Percentiles rank a stretch among this genome's conserved stretches.
Evolutionary conservation across 345 rosid species (phyloP).

Genomic region (Rhizophora mangle): DNA sequence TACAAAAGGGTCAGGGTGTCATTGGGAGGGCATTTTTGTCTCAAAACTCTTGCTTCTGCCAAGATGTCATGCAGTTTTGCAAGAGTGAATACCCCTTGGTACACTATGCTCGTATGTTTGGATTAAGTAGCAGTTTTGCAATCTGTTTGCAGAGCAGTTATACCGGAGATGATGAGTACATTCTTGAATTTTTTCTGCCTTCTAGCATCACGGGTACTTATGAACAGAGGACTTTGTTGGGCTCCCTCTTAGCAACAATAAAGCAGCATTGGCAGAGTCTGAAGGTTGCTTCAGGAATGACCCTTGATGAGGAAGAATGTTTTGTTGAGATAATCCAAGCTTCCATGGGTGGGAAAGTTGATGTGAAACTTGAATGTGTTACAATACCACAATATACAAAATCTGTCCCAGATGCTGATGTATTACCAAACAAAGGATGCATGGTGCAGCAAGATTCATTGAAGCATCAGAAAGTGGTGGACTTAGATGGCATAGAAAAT

Average conservation of each 20-base stretch:
- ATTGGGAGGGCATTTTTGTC: constrained; percentile 83
- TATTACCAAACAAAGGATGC: constrained; percentile 25
- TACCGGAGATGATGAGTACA: constrained; percentile 81
- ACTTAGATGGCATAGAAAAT: constrained; percentile 32
- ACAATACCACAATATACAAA: constrained; percentile 36
- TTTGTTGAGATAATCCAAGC: constrained; percentile 66
- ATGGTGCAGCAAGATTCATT: constrained; percentile 23
- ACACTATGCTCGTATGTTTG: constrained; percentile 95
- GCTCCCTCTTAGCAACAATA: constrained; percentile 70
- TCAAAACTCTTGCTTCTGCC: constrained; percentile 67
- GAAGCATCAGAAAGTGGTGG: constrained; percentile 34
- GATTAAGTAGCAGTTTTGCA: constrained; percentile 67
- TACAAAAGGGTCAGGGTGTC: constrained; percentile 94
- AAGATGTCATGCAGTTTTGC: constrained; percentile 66
- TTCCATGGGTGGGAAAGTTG: constrained; percentile 42
- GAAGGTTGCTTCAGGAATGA: constrained; percentile 65
- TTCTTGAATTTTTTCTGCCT: constrained; percentile 87
- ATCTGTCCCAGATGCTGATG: constrained; percentile 27
- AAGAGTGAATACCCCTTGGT: constrained; percentile 89
- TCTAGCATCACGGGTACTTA: constrained; percentile 37
- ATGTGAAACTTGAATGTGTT: constrained; percentile 45
- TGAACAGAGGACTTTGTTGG: constrained; percentile 57
- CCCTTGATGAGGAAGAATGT: constrained; percentile 47
- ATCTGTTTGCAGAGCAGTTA: constrained; percentile 69
- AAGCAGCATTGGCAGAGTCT: constrained; percentile 76